Base-by-base conservation (phyloP, 768 basidiomycete genomes). In the Infundibulicybe gibba region DNA sequence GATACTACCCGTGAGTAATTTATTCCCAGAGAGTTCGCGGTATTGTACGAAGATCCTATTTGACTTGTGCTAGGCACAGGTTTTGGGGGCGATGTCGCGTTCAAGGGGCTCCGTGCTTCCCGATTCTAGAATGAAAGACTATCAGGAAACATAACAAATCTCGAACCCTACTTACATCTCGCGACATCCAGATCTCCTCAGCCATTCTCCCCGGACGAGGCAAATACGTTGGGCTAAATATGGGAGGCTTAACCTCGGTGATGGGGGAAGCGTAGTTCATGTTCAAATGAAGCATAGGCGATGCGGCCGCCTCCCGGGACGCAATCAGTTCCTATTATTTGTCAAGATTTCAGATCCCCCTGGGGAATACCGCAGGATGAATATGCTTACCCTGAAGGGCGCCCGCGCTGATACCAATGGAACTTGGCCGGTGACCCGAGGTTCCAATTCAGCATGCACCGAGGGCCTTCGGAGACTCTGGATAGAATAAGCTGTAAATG, bases 161-260 rank as follows among this genome's bases (percentile, higher is more conserved):
- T 10, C 35, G 13, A 31, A 2, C n/a, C 20, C 17, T 10, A 15
- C 54, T 15, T 52, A 69, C 68, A 54, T 69, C 60, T 32, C 55
- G 55, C 10, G 64, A 63, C 13, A 48, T 58, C 68, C 68, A 71
- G 17, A 65, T 40, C 33, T 61, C 52, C 30, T 68, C 64, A 3
- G 63, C 56, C n/a, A 56, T 52, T 20, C 52, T 50, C 31, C 63
- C 64, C 16, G 70, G 70, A n/a, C 56, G 61, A 4, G 67, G 64
- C 9, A 70, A 61, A 12, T 49, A 47, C 3, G 57, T 53, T 5
- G 70, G 65, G 33, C 64, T 68, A 48, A 67, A 68, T 5, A 57
- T 46, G 8, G 69, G 68, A n/a, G 61, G 50, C 32, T 57, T 57
- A 5, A 67, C 67, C 25, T 66, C 61, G 11, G 59, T 54, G 15